Evolutionary conservation across 2,329 filamentous ascomycete species (phyloP).

Genomic region (Fusarium humuli): DNA sequence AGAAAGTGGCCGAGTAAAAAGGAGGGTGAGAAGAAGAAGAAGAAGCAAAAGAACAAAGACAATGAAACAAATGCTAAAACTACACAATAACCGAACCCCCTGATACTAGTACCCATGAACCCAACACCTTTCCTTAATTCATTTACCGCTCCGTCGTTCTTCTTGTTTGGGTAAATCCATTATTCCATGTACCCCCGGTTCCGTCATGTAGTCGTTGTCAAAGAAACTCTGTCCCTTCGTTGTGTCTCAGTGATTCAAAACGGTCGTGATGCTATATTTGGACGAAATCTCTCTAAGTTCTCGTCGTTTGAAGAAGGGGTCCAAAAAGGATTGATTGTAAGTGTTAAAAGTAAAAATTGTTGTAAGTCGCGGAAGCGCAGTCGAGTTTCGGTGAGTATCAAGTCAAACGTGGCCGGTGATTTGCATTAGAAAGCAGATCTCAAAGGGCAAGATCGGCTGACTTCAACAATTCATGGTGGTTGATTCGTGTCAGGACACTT

Average conservation of each 20-base stretch:
- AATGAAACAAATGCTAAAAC: constrained; percentile 32
- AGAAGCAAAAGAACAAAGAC: constrained; percentile 8
- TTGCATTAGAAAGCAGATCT: constrained; percentile 6
- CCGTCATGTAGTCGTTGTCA: constrained; percentile 37
- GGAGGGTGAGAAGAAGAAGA: constrained; percentile 3
- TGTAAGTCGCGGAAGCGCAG: background rate
- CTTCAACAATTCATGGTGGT: background rate
- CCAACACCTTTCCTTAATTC: constrained; percentile 26
- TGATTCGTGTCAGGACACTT: constrained; percentile 54
- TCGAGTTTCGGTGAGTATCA: background rate
- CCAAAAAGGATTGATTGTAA: constrained; percentile 18
- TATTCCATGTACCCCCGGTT: constrained; percentile 25
- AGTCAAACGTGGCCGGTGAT: constrained; percentile 5
- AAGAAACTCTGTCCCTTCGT: constrained; percentile 21
- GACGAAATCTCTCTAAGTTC: constrained; percentile 3
- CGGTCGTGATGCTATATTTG: constrained; percentile 5
- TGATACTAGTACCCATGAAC: constrained; percentile 28
- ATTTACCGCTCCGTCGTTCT: constrained; percentile 31
- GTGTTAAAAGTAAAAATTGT: constrained; percentile 16
- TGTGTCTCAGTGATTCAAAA: constrained; percentile 21
- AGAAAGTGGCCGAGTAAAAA: constrained; percentile 5
- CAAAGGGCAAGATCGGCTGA: background rate
- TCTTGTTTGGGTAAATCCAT: constrained; percentile 24
- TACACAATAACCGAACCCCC: constrained; percentile 31
- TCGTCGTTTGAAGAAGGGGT: constrained; percentile 16